A percentile compares a stretch with the other conserved stretches of the same genome.
These are phyloP conservation scores for Phaeosphaeria sp. DNA, from an alignment of 2,329 filamentous ascomycete species.

Conservation along the genomic window DNA sequence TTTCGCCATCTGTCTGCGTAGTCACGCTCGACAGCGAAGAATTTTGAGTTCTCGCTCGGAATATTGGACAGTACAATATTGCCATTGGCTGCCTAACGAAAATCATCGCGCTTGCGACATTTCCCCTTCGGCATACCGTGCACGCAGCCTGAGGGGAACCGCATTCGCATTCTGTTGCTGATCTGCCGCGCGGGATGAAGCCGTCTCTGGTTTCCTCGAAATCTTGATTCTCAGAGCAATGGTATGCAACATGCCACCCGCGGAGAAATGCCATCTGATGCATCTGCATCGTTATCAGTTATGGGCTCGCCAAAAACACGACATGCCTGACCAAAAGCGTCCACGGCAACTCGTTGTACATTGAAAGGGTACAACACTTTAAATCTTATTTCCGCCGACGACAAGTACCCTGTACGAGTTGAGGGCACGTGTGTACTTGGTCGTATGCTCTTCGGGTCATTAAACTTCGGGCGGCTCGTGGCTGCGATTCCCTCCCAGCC, in stretches of 20 bases:
- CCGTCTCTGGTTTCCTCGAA: background rate
- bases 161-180: slow-evolving; percentile 13
- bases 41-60: background rate
- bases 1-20: background rate
- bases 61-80: slow-evolving; percentile 1
- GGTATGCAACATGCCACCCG: background rate
- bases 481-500: background rate
- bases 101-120: background rate
- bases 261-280: slow-evolving; percentile 8
- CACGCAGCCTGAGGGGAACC: slow-evolving; percentile 14
- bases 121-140: slow-evolving; percentile 5
- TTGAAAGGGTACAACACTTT: background rate
- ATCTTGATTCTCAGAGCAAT: background rate
- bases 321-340: background rate
- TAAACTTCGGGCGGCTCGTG: background rate
- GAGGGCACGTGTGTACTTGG: background rate
- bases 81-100: slow-evolving; percentile 15
- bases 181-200: slow-evolving; percentile 12
- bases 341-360: background rate
- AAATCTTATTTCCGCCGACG: background rate
- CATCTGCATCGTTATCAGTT: background rate
- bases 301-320: background rate
- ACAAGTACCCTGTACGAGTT: background rate
- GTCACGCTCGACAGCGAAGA: background rate
- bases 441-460: slow-evolving; percentile 1